A percentile compares a stretch with the other conserved stretches of the same genome.
Conservation (phyloP, 805 yeast species). For the Spathaspora hagerdaliae region DNA sequence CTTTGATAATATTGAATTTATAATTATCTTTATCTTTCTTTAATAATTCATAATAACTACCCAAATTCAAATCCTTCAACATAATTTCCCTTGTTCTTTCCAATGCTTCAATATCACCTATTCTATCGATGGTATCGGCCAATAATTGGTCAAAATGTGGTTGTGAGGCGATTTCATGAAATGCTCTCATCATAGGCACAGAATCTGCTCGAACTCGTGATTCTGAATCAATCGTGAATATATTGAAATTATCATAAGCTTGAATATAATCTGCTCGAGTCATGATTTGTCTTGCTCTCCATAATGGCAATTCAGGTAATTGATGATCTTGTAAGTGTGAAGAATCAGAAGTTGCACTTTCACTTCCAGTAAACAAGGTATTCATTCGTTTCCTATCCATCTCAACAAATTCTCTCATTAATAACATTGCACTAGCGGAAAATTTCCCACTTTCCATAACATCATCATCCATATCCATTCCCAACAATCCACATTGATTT, state of each 20-base stretch:
- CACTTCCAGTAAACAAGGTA: conserved; percentile 14
- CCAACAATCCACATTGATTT: conserved; percentile 76
- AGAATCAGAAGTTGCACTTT: conserved; percentile 29
- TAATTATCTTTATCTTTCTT: conserved; percentile 11
- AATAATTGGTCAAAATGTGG: conserved; percentile 68
- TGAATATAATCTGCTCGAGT: conserved; percentile 80
- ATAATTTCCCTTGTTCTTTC: conserved; percentile 76
- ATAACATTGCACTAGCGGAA: conserved; percentile 66
- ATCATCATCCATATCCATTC: conserved; percentile 81
- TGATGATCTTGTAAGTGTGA: conserved; percentile 38
- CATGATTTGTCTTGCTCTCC: conserved; percentile 85
- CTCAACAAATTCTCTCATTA: conserved; percentile 68
- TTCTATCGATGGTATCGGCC: conserved; percentile 62
- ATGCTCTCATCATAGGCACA: conserved; percentile 87
- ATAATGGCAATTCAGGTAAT: conserved; percentile 71
- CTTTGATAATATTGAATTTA: conserved; percentile 11
- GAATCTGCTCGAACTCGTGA: conserved; percentile 76
- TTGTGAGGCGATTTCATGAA: conserved; percentile 68
- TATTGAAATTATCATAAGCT: conserved; percentile 66
- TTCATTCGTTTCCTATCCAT: conserved; percentile 46
- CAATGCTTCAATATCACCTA: conserved; percentile 70
- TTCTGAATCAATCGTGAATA: conserved; percentile 73
- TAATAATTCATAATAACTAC: conserved; percentile 39
- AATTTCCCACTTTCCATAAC: conserved; percentile 83
- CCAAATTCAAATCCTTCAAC: conserved; percentile 60